phyloP scores from a whole-genome alignment of 2,329 filamentous ascomycete genomes.

The Balansia obtecta region DNA sequence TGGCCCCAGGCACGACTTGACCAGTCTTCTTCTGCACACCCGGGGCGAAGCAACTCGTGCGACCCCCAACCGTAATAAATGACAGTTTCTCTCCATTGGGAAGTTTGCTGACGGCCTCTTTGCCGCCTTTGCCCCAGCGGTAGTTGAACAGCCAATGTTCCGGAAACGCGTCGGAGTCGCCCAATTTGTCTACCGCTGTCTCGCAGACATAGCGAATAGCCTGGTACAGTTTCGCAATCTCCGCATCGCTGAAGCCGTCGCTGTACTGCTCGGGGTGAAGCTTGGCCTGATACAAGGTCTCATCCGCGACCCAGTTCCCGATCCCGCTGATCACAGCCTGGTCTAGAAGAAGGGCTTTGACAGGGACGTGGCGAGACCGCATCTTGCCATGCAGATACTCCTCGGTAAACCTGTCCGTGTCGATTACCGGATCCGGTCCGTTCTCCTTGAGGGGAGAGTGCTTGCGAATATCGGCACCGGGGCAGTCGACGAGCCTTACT shows the following conservation, averaged over 20 bases:
- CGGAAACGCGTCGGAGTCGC: constrained; percentile 75
- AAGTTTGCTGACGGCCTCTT: constrained; percentile 50
- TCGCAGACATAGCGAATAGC: constrained; percentile 69
- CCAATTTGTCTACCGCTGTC: constrained; percentile 64
- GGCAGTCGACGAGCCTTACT: constrained; percentile 71
- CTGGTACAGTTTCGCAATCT: constrained; percentile 60
- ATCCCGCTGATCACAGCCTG: constrained; percentile 84
- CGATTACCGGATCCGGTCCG: constrained; percentile 82
- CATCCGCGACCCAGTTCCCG: constrained; percentile 95
- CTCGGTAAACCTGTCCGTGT: constrained; percentile 64
- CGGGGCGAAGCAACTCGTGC: constrained; percentile 83
- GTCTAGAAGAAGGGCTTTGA: constrained; percentile 81
- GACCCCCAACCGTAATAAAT: constrained; percentile 78
- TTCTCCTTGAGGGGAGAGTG: constrained; percentile 77
- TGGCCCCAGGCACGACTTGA: constrained; percentile 26
- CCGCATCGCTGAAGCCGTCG: constrained; percentile 60
- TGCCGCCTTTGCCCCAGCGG: constrained; percentile 84
- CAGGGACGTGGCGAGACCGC: constrained; percentile 64
- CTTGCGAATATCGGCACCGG: constrained; percentile 61
- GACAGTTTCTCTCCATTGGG: constrained; percentile 78
- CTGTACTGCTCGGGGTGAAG: constrained; percentile 91
- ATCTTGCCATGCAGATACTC: constrained; percentile 64
- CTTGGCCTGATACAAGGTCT: constrained; percentile 78
- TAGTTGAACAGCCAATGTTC: constrained; percentile 80
- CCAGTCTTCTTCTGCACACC: constrained; percentile 71